phyloP scores from a whole-genome alignment of 148 eudicot genomes.

The Cornus florida region DNA sequence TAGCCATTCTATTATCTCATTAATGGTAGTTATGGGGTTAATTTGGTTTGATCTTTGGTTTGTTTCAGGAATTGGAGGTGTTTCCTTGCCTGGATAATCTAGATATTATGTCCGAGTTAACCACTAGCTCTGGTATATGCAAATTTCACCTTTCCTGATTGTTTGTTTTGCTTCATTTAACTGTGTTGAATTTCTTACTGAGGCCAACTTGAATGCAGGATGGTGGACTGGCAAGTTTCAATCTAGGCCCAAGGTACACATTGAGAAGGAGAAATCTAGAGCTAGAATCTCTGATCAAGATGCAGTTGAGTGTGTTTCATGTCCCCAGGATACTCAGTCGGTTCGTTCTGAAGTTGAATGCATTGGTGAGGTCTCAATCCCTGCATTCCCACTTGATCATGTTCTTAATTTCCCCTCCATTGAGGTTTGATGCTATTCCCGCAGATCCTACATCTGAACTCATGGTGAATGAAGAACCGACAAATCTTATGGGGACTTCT shows the following conservation, averaged over 20 bases:
- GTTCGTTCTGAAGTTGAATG: conserved; percentile 36
- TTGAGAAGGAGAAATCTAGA: conserved; percentile 13
- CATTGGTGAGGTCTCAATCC: conserved; percentile 21
- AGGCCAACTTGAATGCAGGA: conserved; percentile 33
- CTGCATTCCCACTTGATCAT: conserved; percentile 28
- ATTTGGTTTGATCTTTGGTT: conserved; percentile 11
- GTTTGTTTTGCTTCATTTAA: background rate
- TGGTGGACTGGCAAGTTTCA: conserved; percentile 42
- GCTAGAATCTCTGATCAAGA: conserved; percentile 10
- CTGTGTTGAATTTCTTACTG: background rate
- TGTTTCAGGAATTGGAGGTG: conserved; percentile 49
- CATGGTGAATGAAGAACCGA: conserved; percentile 23
- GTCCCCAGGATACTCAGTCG: conserved; percentile 16
- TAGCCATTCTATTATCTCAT: conserved; percentile 4
- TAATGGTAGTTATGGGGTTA: background rate
- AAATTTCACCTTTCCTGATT: conserved; percentile 7
- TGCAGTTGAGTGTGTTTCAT: conserved; percentile 23
- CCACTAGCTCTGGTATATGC: conserved; percentile 50
- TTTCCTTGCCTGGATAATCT: conserved; percentile 39
- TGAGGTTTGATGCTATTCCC: conserved; percentile 32
- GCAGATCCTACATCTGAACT: conserved; percentile 29
- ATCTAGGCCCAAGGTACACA: conserved; percentile 59
- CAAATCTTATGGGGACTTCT: conserved; percentile 22
- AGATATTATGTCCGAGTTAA: conserved; percentile 32
- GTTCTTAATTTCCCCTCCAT: conserved; percentile 28